A percentile compares a stretch with the other conserved stretches of the same genome.
Evolutionary conservation across 306 rosid genomes (phyloP).

Genomic region (Rosa chinensis): DNA sequence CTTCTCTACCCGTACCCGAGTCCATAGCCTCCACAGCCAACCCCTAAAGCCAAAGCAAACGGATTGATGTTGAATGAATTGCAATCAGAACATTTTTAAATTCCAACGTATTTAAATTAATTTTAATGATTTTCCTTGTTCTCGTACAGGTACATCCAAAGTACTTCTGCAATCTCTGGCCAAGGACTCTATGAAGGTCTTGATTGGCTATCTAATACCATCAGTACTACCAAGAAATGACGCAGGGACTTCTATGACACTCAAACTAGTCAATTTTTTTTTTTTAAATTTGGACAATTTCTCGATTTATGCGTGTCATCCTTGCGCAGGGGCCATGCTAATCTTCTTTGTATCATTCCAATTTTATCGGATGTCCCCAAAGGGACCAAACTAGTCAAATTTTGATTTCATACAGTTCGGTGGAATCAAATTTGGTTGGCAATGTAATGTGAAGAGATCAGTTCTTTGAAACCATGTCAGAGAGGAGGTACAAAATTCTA

Average conservation of each 20-base stretch:
- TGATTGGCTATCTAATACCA: constrained; percentile 42
- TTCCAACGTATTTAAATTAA: neutral
- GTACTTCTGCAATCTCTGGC: constrained; percentile 43
- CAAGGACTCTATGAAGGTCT: constrained; percentile 49
- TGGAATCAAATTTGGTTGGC: neutral
- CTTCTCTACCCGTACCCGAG: too few species aligned
- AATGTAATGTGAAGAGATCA: neutral
- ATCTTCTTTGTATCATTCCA: too few species aligned
- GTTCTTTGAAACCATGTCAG: neutral
- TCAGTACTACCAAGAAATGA: constrained; percentile 2
- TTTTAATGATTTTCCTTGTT: neutral
- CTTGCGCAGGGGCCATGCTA: too few species aligned
- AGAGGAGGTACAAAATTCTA: neutral
- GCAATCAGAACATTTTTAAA: neutral
- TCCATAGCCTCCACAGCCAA: too few species aligned
- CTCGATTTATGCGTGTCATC: too few species aligned
- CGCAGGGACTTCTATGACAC: neutral
- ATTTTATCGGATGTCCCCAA: too few species aligned
- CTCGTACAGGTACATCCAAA: constrained; percentile 38
- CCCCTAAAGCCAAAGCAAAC: neutral
- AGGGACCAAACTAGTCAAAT: neutral
- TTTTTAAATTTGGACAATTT: too few species aligned
- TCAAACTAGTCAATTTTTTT: neutral
- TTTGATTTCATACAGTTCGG: neutral
- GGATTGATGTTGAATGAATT: neutral